Conservation (phyloP, 108 stramenopile genomes). For the Pseudonitzschia pungens region DNA sequence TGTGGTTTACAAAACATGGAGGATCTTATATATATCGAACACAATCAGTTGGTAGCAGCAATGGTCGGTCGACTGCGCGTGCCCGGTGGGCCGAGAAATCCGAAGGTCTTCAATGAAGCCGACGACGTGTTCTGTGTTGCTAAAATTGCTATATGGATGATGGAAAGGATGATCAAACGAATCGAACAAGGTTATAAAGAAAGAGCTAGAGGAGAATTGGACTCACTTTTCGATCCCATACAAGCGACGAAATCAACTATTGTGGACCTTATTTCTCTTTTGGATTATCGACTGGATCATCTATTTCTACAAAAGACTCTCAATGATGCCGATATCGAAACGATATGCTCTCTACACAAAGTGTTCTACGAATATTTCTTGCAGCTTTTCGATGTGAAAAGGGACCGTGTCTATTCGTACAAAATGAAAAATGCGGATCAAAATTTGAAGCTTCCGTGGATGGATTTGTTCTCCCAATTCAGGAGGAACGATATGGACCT, state of each 20-base stretch:
- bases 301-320: conserved; percentile 9
- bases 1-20: conserved; percentile 3
- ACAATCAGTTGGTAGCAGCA: conserved; percentile 14
- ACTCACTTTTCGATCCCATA: background rate
- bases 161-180: conserved; percentile 3
- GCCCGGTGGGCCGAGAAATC: conserved; percentile 12
- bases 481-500: background rate
- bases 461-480: conserved; percentile 5
- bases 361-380: conserved; percentile 16
- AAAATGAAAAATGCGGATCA: background rate
- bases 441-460: conserved; percentile 12
- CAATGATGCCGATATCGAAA: conserved; percentile 1
- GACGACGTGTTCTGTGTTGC: conserved; percentile 8
- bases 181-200: background rate
- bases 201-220: too few relatives aligned
- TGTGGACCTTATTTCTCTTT: conserved; percentile 6
- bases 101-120: background rate
- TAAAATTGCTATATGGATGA: conserved; percentile 3
- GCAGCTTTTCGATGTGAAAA: background rate
- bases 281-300: conserved; percentile 23
- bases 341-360: conserved; percentile 11
- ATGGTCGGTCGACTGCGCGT: conserved; percentile 24
- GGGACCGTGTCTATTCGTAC: background rate
- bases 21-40: conserved; percentile 11
- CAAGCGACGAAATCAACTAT: background rate